These are phyloP conservation scores for Scleroderma citrinum DNA, from an alignment of 768 basidiomycete genomes.

Conservation along the genomic window DNA sequence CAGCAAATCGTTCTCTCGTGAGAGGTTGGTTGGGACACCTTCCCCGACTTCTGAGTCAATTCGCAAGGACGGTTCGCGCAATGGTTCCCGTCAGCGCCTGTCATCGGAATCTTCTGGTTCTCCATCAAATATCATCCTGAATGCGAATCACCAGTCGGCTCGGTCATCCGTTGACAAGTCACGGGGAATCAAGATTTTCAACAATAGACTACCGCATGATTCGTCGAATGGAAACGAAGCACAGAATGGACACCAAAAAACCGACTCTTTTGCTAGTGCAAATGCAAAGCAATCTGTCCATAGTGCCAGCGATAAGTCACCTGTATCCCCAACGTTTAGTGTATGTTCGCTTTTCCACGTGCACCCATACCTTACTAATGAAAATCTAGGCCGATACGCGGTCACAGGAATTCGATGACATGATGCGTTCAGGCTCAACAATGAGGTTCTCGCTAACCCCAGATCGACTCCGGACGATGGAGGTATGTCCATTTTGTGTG, in stretches of 20 bases:
- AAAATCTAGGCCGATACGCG: conserved; percentile 44
- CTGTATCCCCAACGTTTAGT: conserved; percentile 30
- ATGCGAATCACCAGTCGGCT: conserved; percentile 24
- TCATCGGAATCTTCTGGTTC: conserved; percentile 36
- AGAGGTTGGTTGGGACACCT: conserved; percentile 41
- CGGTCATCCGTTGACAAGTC: conserved; percentile 63
- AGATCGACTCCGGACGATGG: conserved; percentile 88
- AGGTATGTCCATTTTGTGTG: conserved; percentile 49
- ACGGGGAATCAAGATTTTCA: conserved; percentile 55
- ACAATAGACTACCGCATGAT: conserved; percentile 37
- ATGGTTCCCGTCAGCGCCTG: conserved; percentile 23
- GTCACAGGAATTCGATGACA: conserved; percentile 84
- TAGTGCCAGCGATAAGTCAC: conserved; percentile 29
- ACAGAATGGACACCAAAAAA: conserved; percentile 47
- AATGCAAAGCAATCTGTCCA: conserved; percentile 35
- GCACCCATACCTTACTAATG: conserved; percentile 1
- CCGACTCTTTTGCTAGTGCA: conserved; percentile 50
- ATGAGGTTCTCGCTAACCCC: conserved; percentile 96
- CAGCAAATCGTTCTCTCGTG: conserved; percentile 61
- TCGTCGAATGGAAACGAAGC: conserved; percentile 35
- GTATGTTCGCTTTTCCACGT: conserved; percentile 13
- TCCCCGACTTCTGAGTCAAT: conserved; percentile 29
- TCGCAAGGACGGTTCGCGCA: conserved; percentile 21
- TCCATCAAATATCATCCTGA: conserved; percentile 4
- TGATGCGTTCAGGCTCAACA: conserved; percentile 84